phyloP scores from a whole-genome alignment of 2,329 filamentous ascomycete species.

The Pestalotiopsis sp. region DNA sequence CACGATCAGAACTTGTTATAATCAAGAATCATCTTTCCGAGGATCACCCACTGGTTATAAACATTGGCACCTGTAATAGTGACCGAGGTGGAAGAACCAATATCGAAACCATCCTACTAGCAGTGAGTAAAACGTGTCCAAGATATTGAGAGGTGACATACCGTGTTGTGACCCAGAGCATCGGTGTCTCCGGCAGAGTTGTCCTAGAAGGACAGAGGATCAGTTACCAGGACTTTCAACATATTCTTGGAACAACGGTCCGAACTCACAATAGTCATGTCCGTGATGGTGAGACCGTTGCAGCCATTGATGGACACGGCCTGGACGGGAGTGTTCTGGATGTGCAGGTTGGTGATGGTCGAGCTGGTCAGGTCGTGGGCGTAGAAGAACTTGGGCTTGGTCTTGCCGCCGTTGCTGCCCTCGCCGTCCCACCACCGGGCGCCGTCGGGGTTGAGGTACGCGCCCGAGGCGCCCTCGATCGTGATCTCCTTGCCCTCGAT shows the following conservation, averaged over 20 bases:
- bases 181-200: slow-evolving; percentile 39
- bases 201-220: slow-evolving; percentile 21
- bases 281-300: slow-evolving; percentile 35
- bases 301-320: slow-evolving; percentile 41
- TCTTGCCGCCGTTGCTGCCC: slow-evolving; percentile 40
- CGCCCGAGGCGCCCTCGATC: slow-evolving; percentile 4
- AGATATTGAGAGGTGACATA: not conserved
- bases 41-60: slow-evolving; percentile 50
- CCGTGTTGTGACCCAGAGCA: slow-evolving; percentile 50
- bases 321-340: slow-evolving; percentile 45
- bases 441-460: slow-evolving; percentile 9
- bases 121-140: not conserved
- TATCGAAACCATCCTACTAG: slow-evolving; percentile 54
- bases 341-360: slow-evolving; percentile 39
- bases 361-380: slow-evolving; percentile 42
- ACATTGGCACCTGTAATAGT: slow-evolving; percentile 54
- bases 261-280: slow-evolving; percentile 31
- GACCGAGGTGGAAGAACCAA: slow-evolving; percentile 50
- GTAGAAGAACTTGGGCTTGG: slow-evolving; percentile 50
- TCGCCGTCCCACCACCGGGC: slow-evolving; percentile 31
- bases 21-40: not conserved
- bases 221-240: not conserved
- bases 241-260: not conserved
- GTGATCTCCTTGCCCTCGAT: slow-evolving; percentile 12
- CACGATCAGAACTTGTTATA: not conserved